Evolutionary conservation across 495 filamentous ascomycete genomes (phyloP), one percentile per base, ranked within the genome.

Genomic region (Chaetomidium leptoderma): DNA sequence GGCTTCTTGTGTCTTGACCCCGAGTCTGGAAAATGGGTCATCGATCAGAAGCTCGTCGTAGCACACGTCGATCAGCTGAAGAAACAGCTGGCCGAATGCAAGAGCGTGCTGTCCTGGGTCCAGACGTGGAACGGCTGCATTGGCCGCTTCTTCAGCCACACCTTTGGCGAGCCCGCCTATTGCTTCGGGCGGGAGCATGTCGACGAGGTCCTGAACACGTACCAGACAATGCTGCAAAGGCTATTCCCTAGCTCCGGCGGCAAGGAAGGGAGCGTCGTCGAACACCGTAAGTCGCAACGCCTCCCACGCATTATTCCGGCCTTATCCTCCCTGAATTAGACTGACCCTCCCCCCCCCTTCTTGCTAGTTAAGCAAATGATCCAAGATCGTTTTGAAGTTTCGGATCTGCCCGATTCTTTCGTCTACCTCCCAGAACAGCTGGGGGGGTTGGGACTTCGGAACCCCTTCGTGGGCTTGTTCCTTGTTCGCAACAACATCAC

Each of bases 51-150:
- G 23, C 75, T 81, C 56, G 83, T 89, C n/a, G 74, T 80, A 36
- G 63, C 71, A 1, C 86, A 88, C 53, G 80, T 86, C n/a, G 63
- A 74, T 23, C 83, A 88, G 63, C 77, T 88, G 5, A 72, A 75
- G 47, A 80, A 69, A 14, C 68, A 88, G 62, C 79, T 89, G 21
- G 63, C 66, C 14, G 76, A 75, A 45, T 72, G 69, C 55, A 75
- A 73, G 46, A 84, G 78, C 54, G 70, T 87, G 19, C 80, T 89
- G 49, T 70, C 79, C 10, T 89, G 83, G 83, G 75, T 86, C 13
- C 78, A 86, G 44, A 83, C 80, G 2, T 87, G 83, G 78, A 87
- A 88, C 63, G 77, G 70, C 61, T 87, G 83, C 66, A 82, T 84
- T 24, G 77, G 73, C 6, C 78, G 79, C 0, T 88, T 88, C 67